Base-by-base conservation (phyloP, 495 filamentous ascomycete species). In the Hypoxylon crocopeplum region DNA sequence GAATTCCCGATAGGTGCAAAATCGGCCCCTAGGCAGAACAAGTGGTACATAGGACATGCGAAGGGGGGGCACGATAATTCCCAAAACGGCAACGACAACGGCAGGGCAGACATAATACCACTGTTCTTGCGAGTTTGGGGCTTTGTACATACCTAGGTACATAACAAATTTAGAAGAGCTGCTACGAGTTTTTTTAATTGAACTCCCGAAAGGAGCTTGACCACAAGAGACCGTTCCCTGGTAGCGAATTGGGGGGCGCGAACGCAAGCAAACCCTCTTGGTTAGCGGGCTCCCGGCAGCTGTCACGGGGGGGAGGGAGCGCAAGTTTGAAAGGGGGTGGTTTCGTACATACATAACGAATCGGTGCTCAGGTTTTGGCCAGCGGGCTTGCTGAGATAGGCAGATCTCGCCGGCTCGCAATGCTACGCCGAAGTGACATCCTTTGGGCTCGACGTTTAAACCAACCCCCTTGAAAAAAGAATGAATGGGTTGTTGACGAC, bases 281-380 rank as follows among this genome's bases (percentile, higher is more conserved):
- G n/a, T n/a, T n/a, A n/a, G n/a, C n/a, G n/a, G 60, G 67, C 54
- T 58, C 62, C 57, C 64, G 64, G 56, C 67, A 67, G 64, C 67
- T 68, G 61, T 68, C 67, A 64, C 57, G 59, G 56, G 51, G 57
- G 44, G 41, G 48, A 39, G 51, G 56, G 46, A n/a, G n/a, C n/a
- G n/a, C n/a, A n/a, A n/a, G n/a, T n/a, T n/a, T n/a, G n/a, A n/a
- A n/a, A n/a, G n/a, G n/a, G n/a, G n/a, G n/a, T n/a, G n/a, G n/a
- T n/a, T 27, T 4, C 8, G 24, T 27, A 27, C 24, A 27, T 27
- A 27, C 24, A 27, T 27, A 27, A n/a, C n/a, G n/a, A n/a, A n/a
- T n/a, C n/a, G n/a, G n/a, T n/a, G n/a, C n/a, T n/a, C n/a, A n/a
- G n/a, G n/a, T n/a, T n/a, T n/a, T n/a, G n/a, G n/a, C n/a, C 61